Base-by-base conservation (phyloP, 106 monocot species). In the Amphibolis antarctica region DNA sequence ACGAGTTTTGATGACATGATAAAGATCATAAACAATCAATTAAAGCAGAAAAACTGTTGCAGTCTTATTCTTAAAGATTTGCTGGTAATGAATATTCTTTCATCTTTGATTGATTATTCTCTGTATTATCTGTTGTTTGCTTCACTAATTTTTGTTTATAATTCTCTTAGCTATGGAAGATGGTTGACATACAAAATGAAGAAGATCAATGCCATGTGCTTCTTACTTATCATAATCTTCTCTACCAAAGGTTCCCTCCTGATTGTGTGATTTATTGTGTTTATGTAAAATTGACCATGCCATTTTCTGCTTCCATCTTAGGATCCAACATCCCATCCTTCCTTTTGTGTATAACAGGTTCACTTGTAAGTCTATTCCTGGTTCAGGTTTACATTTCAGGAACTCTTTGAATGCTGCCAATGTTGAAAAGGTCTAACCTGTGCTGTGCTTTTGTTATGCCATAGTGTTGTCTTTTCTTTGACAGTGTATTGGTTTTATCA, bases 161-260 rank as follows among this genome's bases (percentile, higher is more conserved):
- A 29, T 56, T 46, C 6, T 0, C 19, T 24, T 68, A 71, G 70
- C 25, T 71, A 42, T 71, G 70, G 70, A 49, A 62, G 28, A 13
- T 71, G 48, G 14, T 31, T 31, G 70, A 53, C 24, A 62, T 71
- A 10, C 19, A 50, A 36, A 61, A 53, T 53, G 29, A 62, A 31
- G 53, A 22, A 15, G 70, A 71, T 71, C 62, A 62, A 36, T 71
- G 43, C 26, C 60, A 71, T 28, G 19, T 71, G 18, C 22, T 42
- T 31, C 50, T 71, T 19, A 71, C 50, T 42, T 71, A 71, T 52
- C 29, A 47, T 11, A 42, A 71, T 71, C 49, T 71, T 47, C 60
- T 71, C 53, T 47, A 28, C 20, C 70, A 71, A 42, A 61, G 62
- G 70, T 71, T 42, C 28, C 60, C 27, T 36, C 28, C 60, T 18